Evolutionary conservation across 2,329 filamentous ascomycete genomes (phyloP).

Genomic region (Alternaria metachromatica): DNA sequence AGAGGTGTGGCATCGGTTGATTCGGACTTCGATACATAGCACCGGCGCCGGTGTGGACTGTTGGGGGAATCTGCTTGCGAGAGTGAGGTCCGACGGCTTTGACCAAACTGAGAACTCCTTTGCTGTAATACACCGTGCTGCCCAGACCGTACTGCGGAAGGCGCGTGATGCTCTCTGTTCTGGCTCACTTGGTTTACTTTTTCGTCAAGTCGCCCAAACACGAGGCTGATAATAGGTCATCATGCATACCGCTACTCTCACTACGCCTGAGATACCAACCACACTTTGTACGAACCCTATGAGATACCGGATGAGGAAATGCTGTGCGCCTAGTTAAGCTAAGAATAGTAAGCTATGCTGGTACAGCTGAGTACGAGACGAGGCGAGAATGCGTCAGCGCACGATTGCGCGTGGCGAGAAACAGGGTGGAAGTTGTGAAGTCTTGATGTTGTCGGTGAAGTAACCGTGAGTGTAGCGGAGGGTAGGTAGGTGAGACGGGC

Average conservation of each 20-base stretch:
- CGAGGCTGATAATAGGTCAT: slow-evolving; percentile 21
- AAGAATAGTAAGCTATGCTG: slow-evolving; percentile 22
- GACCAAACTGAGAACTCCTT: not conserved
- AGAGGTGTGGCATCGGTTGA: slow-evolving; percentile 27
- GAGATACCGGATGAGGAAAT: slow-evolving; percentile 13
- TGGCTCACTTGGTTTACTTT: not conserved
- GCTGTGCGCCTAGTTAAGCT: slow-evolving; percentile 7
- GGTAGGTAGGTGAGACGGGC: not conserved
- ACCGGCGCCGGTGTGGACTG: not conserved
- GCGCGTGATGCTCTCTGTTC: not conserved
- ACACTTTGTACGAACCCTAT: slow-evolving; percentile 4
- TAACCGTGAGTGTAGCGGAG: not conserved
- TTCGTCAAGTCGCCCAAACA: slow-evolving; percentile 4
- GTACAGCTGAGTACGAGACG: slow-evolving; percentile 12
- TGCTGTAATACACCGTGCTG: not conserved
- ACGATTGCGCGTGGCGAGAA: not conserved
- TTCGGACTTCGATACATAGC: slow-evolving; percentile 19
- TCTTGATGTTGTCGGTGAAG: not conserved
- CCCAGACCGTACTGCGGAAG: not conserved
- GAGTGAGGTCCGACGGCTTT: not conserved
- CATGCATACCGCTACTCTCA: slow-evolving; percentile 27
- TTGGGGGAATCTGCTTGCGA: not conserved
- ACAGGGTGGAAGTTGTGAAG: not conserved
- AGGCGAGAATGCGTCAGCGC: slow-evolving; percentile 15
- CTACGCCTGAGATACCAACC: slow-evolving; percentile 2